Base-by-base conservation (phyloP, 116 monocot species). In the Posidonia oceanica region DNA sequence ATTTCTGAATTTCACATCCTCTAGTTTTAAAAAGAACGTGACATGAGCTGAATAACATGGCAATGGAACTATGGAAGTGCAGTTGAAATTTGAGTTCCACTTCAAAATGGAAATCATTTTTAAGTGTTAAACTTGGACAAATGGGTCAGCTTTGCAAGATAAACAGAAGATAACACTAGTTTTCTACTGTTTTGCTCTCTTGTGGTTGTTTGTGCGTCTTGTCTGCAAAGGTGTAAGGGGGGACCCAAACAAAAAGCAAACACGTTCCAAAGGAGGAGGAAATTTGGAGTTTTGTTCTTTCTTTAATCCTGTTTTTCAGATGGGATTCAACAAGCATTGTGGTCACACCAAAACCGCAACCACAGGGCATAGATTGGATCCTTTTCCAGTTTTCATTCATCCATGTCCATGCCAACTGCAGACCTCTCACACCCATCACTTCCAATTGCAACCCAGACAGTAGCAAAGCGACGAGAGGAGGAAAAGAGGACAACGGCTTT, bases 371-470 rank as follows among this genome's bases (percentile, higher is more conserved):
- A 20, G 40, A 16, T 17, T 65, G 41, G 8, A n/a, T 65, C 41
- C 41, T 39, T 64, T 16, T 58, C 58, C 20, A 10, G 7, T 48
- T 48, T 48, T 48, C 48, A 0, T 10, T 2, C 48, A 48, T 10
- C 12, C 48, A 7, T 48, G 48, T 48, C 65, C 40, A 8, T 10
- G 40, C 40, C 40, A 17, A 6, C 65, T 65, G 39, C 17, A 13
- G 39, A 65, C 40, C 41, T n/a, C 42, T 41, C 65, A 20, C 41
- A 11, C 65, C n/a, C 65, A n/a, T 65, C 65, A 42, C 42, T 40
- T 40, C 41, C 65, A 40, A 41, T 40, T 65, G 40, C 40, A 42
- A 16, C 39, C 6, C 39, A 17, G 41, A 65, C 39, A 42, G 40
- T 41, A 12, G 41, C 42, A 67, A 67, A 67, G 29, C 18, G 52